phyloP scores from a whole-genome alignment of 345 rosid species.

The Gossypium stocksii region DNA sequence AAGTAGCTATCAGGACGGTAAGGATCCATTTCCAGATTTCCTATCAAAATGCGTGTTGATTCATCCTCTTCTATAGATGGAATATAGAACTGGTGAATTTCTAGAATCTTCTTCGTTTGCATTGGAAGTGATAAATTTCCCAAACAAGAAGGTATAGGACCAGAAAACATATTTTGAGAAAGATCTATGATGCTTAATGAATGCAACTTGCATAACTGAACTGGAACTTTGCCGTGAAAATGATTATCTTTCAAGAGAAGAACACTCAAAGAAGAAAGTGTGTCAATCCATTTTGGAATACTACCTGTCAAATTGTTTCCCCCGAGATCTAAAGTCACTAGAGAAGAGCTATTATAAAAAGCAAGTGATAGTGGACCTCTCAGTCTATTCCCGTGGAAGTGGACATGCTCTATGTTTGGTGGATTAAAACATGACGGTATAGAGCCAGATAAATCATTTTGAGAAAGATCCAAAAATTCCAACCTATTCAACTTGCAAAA shows the following conservation, averaged over 20 bases:
- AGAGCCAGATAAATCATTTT: too few species aligned
- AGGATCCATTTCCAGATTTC: accelerated
- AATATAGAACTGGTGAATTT: accelerated
- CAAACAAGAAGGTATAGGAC: constrained; percentile 11
- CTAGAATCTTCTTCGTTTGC: accelerated
- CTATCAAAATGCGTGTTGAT: neutral
- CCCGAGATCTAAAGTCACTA: constrained; percentile 15
- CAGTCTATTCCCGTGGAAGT: too few species aligned
- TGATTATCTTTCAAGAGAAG: constrained; percentile 23
- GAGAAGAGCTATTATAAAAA: neutral
- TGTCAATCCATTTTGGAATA: constrained; percentile 8
- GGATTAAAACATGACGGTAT: too few species aligned
- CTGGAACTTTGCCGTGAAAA: constrained; percentile 16
- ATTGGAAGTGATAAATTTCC: neutral
- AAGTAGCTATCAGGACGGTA: accelerated
- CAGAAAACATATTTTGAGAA: constrained; percentile 11
- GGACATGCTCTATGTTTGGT: too few species aligned
- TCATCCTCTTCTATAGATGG: neutral
- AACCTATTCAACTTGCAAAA: too few species aligned
- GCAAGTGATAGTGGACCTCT: neutral
- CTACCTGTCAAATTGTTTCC: constrained; percentile 9
- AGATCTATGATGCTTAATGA: constrained; percentile 12
- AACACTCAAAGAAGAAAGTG: neutral
- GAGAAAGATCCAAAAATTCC: too few species aligned
- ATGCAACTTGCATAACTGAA: constrained; percentile 12